A percentile compares a stretch with the other conserved stretches of the same genome.
phyloP scores from a whole-genome alignment of 495 filamentous ascomycete genomes.

The Staphylotrichum tortipilum region DNA sequence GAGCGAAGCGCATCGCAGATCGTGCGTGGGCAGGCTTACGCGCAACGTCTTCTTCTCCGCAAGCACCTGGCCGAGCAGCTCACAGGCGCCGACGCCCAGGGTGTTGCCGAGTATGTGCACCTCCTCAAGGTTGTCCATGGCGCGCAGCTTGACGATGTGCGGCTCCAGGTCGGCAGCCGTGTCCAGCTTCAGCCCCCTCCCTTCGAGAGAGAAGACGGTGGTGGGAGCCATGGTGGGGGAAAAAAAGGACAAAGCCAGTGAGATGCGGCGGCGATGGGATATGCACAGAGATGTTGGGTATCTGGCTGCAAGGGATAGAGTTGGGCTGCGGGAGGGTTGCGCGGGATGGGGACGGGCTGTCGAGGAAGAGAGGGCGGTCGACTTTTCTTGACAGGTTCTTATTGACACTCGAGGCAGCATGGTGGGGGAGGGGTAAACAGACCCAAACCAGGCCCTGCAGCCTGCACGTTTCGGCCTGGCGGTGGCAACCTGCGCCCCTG shows the following conservation, averaged over 20 bases:
- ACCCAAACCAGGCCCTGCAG: slow-evolving; percentile 3
- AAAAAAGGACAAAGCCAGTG: neutral
- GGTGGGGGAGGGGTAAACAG: slow-evolving; percentile 28
- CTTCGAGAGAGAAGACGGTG: slow-evolving; percentile 84
- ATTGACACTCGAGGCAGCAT: too few relatives aligned
- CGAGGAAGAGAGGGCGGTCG: too few relatives aligned
- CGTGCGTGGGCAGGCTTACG: slow-evolving; percentile 31
- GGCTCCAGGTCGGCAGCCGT: slow-evolving; percentile 75
- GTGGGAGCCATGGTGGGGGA: slow-evolving; percentile 34
- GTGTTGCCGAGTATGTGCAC: slow-evolving; percentile 84
- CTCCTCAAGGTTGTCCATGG: slow-evolving; percentile 68
- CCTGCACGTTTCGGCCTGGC: neutral
- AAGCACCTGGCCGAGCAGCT: slow-evolving; percentile 71
- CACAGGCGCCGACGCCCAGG: slow-evolving; percentile 76
- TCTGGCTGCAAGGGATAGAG: neutral
- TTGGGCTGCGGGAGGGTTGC: slow-evolving; percentile 6
- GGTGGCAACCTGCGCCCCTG: slow-evolving; percentile 4
- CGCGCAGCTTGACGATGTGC: slow-evolving; percentile 67
- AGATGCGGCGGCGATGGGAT: too few relatives aligned
- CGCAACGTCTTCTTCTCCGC: slow-evolving; percentile 69
- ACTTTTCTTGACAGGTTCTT: too few relatives aligned
- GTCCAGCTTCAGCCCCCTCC: slow-evolving; percentile 83
- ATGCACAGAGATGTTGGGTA: too few relatives aligned
- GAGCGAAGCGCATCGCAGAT: too few relatives aligned
- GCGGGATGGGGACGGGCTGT: too few relatives aligned